phyloP scores from a whole-genome alignment of 2,329 filamentous ascomycete species.

The Zymoseptoria ardabiliae region DNA sequence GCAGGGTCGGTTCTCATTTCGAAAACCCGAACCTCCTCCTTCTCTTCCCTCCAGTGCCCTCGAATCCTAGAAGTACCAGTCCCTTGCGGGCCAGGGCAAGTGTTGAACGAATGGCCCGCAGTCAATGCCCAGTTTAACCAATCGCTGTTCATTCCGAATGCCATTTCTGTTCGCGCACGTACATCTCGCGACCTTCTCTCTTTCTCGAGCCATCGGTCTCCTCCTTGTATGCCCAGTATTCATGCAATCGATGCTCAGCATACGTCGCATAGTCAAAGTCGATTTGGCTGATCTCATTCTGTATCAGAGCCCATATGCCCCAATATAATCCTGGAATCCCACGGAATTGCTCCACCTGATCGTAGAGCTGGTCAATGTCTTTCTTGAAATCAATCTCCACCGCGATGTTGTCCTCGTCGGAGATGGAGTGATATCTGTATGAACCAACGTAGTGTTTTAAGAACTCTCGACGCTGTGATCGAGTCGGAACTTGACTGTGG shows the following conservation, averaged over 20 bases:
- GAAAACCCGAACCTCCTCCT: neutral
- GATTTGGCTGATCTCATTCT: slow-evolving; percentile 88
- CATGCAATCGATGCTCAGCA: slow-evolving; percentile 74
- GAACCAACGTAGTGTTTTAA: slow-evolving; percentile 72
- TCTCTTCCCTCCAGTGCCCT: neutral
- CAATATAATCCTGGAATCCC: slow-evolving; percentile 83
- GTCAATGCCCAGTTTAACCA: neutral
- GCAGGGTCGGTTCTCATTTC: neutral
- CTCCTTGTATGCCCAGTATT: slow-evolving; percentile 88
- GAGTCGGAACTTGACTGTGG: slow-evolving; percentile 72
- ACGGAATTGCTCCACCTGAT: slow-evolving; percentile 79
- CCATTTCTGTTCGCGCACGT: slow-evolving; percentile 76
- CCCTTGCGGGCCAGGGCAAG: slow-evolving; percentile 1
- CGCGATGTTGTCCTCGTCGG: slow-evolving; percentile 40
- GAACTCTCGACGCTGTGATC: slow-evolving; percentile 69
- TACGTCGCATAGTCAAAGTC: slow-evolving; percentile 95
- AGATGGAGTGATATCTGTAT: slow-evolving; percentile 47
- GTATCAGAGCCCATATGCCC: slow-evolving; percentile 95
- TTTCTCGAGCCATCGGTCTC: slow-evolving; percentile 59
- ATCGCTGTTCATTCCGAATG: slow-evolving; percentile 11
- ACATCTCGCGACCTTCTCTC: slow-evolving; percentile 50
- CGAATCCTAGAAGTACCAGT: neutral
- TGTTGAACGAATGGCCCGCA: slow-evolving; percentile 10
- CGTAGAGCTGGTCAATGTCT: slow-evolving; percentile 62
- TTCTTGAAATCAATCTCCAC: slow-evolving; percentile 44